Evolutionary conservation across 805 yeast genomes (phyloP).

Genomic region (Suhomyces xylopsoci): DNA sequence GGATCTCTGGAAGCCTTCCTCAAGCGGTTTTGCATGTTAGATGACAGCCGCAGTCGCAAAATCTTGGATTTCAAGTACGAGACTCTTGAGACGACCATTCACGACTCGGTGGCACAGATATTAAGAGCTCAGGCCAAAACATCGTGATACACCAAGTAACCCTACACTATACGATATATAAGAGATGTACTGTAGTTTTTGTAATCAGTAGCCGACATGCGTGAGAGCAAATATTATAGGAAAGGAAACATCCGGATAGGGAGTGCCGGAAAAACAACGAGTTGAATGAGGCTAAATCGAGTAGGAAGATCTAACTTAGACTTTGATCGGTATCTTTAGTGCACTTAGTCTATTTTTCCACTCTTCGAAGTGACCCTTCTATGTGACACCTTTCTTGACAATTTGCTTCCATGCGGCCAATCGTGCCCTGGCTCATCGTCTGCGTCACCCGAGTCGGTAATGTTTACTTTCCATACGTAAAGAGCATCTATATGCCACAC

Average conservation of each 20-base stretch:
- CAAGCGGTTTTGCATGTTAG: conserved; percentile 5
- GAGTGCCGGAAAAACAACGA: background rate
- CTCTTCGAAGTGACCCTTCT: background rate
- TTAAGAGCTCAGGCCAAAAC: conserved; percentile 1
- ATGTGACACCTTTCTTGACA: background rate
- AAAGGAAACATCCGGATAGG: background rate
- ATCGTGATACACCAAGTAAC: background rate
- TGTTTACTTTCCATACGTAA: background rate
- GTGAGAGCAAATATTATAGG: background rate
- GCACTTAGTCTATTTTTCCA: background rate
- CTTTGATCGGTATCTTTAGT: background rate
- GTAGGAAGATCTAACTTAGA: background rate
- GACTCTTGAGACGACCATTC: conserved; percentile 15
- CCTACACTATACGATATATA: background rate
- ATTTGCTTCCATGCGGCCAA: background rate
- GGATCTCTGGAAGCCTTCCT: conserved; percentile 6
- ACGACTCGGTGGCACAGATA: conserved; percentile 22
- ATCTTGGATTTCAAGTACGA: conserved; percentile 17
- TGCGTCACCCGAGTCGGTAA: background rate
- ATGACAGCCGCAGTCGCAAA: conserved; percentile 14
- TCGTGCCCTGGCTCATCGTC: background rate
- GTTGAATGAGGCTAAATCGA: background rate
- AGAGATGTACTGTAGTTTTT: background rate
- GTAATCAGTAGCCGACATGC: background rate
- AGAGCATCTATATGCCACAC: background rate